A percentile compares a stretch with the other conserved stretches of the same genome.
phyloP scores from a whole-genome alignment of 2,329 filamentous ascomycete genomes.

The Podosphaera fusca region DNA sequence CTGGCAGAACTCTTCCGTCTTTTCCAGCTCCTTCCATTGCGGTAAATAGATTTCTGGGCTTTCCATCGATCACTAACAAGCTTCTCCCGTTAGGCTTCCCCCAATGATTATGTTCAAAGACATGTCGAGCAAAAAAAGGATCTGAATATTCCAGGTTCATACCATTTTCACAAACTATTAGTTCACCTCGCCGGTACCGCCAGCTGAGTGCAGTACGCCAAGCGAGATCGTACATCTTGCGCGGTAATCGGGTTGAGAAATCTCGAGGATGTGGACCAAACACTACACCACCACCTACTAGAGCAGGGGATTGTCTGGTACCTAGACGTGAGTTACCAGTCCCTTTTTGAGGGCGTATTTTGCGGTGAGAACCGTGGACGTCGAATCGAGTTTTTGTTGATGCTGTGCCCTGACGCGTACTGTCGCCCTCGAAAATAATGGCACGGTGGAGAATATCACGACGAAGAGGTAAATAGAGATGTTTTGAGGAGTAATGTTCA shows the following conservation, averaged over 20 bases:
- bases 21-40: conserved; percentile 39
- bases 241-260: conserved; percentile 61
- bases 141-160: conserved; percentile 35
- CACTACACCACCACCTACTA: conserved; percentile 64
- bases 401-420: conserved; percentile 67
- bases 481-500: conserved; percentile 54
- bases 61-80: conserved; percentile 45
- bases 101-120: conserved; percentile 50
- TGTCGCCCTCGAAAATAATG: conserved; percentile 79
- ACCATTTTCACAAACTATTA: conserved; percentile 62
- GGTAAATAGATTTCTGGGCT: conserved; percentile 38
- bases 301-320: conserved; percentile 57
- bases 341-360: conserved; percentile 74
- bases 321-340: conserved; percentile 59
- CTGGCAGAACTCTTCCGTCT: conserved; percentile 45
- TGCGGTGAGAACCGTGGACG: conserved; percentile 61
- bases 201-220: conserved; percentile 89
- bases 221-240: conserved; percentile 84
- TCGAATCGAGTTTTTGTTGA: conserved; percentile 61
- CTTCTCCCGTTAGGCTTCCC: conserved; percentile 44
- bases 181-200: conserved; percentile 66
- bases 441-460: conserved; percentile 84
- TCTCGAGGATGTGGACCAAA: conserved; percentile 84
- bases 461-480: conserved; percentile 69
- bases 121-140: conserved; percentile 37